These are phyloP conservation scores for Somion occarium DNA, from an alignment of 1,284 basidiomycete species.

Conservation along the genomic window DNA sequence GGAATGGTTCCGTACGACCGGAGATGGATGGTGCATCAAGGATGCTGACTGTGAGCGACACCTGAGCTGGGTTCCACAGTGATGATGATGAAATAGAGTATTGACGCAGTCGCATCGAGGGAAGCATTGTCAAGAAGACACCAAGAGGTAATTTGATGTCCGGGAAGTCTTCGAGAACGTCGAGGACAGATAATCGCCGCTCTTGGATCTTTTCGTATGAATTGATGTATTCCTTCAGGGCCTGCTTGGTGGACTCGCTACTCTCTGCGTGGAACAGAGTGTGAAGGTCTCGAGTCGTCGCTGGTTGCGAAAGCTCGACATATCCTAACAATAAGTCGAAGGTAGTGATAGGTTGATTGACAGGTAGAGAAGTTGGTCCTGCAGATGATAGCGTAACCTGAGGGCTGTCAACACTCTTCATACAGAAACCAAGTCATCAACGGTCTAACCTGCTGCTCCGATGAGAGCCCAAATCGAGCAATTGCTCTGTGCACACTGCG, in stretches of 20 bases:
- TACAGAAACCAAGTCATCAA: neutral
- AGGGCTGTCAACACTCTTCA: neutral
- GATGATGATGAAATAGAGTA: constrained; percentile 54
- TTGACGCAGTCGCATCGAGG: constrained; percentile 45
- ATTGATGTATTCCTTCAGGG: constrained; percentile 25
- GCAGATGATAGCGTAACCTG: constrained; percentile 36
- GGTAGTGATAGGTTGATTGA: constrained; percentile 32
- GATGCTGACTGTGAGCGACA: constrained; percentile 44
- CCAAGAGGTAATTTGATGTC: constrained; percentile 37
- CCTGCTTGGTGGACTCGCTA: constrained; percentile 12
- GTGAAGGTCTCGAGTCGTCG: constrained; percentile 33
- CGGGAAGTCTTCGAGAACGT: constrained; percentile 38
- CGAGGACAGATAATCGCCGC: constrained; percentile 38
- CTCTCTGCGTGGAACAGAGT: constrained; percentile 8
- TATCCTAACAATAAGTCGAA: constrained; percentile 37
- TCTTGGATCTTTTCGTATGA: constrained; percentile 34
- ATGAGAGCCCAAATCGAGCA: constrained; percentile 33
- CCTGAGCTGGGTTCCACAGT: constrained; percentile 38
- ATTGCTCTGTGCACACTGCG: constrained; percentile 37
- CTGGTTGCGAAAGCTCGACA: constrained; percentile 44
- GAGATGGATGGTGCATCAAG: constrained; percentile 34
- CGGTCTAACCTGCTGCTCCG: constrained; percentile 36
- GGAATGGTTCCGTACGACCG: constrained; percentile 30
- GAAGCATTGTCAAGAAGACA: constrained; percentile 39
- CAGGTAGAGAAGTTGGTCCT: constrained; percentile 38